Evolutionary conservation across 2,329 filamentous ascomycete genomes (phyloP), one percentile per base, ranked within the genome.

Genomic region (Colletotrichum sidae): DNA sequence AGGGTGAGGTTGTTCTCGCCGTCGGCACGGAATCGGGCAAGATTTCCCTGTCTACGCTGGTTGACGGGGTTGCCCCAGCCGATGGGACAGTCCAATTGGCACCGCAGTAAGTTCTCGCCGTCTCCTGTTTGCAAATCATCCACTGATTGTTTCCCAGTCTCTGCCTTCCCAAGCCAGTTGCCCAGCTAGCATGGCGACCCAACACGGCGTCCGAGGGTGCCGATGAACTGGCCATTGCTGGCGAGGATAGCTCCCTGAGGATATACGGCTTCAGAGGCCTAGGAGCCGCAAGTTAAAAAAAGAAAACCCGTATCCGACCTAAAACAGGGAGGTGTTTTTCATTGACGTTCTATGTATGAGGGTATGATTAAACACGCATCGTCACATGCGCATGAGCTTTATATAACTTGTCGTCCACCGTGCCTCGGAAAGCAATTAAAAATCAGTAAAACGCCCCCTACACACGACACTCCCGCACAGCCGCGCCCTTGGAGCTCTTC

Each of bases 101-200:
- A 37, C 68, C 75, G 25, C 76, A 80, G 81, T 84, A 77, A 74
- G 81, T 76, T 2, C 3, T 6, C 25, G 17, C n/a, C n/a, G 8
- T 17, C 0, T 4, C 45, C 41, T 33, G 39, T 49, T n/a, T 25
- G 33, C 15, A 8, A 17, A 11, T 35, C 11, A 49, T 12, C 8
- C 52, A 11, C 71, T 74, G 49, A 75, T 62, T 34, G 4, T 3
- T 49, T 2, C 54, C 5, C 66, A 86, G 84, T 8, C 72, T 86
- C 54, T 86, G 82, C 47, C 84, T 91, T 1, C 88, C 90, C 33
- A 91, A 86, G 73, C 78, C 89, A 2, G 84, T 93, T 25, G 84
- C 88, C 33, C 89, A 91, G 73, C 79, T 94, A 41, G 83, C 89
- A 8, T 94, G 92, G 92, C 84, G 88, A 67, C 91, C 90, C 6